Percentiles rank a stretch among this genome's conserved stretches.
These are phyloP conservation scores for Penicillium nucicola DNA, from an alignment of 495 filamentous ascomycete genomes.

Conservation along the genomic window DNA sequence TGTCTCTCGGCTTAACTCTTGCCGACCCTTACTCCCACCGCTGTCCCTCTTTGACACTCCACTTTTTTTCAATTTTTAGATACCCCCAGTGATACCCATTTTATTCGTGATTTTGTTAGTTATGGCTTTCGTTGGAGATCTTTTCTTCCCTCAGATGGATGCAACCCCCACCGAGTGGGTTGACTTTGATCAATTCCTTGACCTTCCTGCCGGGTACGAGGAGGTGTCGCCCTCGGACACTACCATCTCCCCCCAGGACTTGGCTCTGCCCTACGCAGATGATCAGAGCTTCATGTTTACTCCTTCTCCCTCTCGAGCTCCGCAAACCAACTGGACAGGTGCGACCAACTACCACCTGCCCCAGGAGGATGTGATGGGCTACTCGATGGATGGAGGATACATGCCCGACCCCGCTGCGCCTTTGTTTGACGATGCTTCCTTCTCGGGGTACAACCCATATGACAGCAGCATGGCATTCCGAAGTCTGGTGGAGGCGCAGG, in stretches of 20 bases:
- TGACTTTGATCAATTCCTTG: conserved; percentile 39
- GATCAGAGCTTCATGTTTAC: conserved; percentile 16
- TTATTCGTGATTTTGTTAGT: neutral
- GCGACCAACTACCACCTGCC: conserved; percentile 24
- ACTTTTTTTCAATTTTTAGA: neutral
- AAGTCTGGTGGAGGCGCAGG: conserved; percentile 41
- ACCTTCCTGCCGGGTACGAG: conserved; percentile 32
- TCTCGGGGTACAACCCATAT: conserved; percentile 21
- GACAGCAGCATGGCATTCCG: conserved; percentile 26
- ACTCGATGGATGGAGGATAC: conserved; percentile 20
- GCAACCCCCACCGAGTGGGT: conserved; percentile 28
- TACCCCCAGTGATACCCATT: conserved; percentile 9
- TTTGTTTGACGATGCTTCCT: conserved; percentile 24
- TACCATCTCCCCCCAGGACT: conserved; percentile 34
- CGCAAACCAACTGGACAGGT: conserved; percentile 27
- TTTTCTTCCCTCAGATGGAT: conserved; percentile 18
- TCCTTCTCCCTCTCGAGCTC: conserved; percentile 16
- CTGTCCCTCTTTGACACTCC: conserved; percentile 1
- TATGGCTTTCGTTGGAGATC: conserved; percentile 26
- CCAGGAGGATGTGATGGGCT: conserved; percentile 19
- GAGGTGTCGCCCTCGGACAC: conserved; percentile 31
- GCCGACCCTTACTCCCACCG: too few species aligned
- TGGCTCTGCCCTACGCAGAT: conserved; percentile 25
- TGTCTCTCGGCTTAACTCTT: too few species aligned
- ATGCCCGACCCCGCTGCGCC: conserved; percentile 20